Evolutionary conservation across 139 green algal genomes (phyloP).

Genomic region (Picocystis salinarum): DNA sequence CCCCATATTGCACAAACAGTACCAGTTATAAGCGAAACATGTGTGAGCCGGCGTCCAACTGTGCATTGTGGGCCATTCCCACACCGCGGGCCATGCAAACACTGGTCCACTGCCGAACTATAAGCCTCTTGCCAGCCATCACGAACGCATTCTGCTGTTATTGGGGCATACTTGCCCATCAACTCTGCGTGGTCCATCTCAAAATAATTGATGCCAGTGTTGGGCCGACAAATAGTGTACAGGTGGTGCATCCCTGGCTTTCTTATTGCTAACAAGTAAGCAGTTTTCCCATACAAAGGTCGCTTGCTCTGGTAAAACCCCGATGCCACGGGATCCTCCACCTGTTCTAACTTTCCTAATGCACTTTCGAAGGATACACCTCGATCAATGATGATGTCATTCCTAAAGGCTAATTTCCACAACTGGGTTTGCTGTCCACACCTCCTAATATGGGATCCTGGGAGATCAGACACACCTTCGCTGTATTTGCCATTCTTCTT

Average conservation of each 20-base stretch:
- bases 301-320: constrained; percentile 6
- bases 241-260: constrained; percentile 7
- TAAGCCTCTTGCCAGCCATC: too few relatives aligned
- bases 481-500: constrained; percentile 36
- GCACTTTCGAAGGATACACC: constrained; percentile 35
- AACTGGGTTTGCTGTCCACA: constrained; percentile 25
- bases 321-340: not conserved
- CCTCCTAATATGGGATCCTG: constrained; percentile 17
- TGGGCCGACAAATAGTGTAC: constrained; percentile 12
- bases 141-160: too few relatives aligned
- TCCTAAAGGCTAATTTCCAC: constrained; percentile 30
- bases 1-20: too few relatives aligned
- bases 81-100: too few relatives aligned
- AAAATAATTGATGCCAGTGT: constrained; percentile 26
- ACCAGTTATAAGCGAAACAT: too few relatives aligned
- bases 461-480: constrained; percentile 40
- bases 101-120: too few relatives aligned
- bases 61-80: too few relatives aligned
- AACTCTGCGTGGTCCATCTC: constrained; percentile 45
- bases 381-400: constrained; percentile 42
- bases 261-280: constrained; percentile 19
- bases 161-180: too few relatives aligned
- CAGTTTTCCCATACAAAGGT: constrained; percentile 14
- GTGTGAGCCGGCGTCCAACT: too few relatives aligned
- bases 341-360: not conserved